Evolutionary conservation across 306 rosid genomes (phyloP).

Genomic region (Cucurbita moschata): DNA sequence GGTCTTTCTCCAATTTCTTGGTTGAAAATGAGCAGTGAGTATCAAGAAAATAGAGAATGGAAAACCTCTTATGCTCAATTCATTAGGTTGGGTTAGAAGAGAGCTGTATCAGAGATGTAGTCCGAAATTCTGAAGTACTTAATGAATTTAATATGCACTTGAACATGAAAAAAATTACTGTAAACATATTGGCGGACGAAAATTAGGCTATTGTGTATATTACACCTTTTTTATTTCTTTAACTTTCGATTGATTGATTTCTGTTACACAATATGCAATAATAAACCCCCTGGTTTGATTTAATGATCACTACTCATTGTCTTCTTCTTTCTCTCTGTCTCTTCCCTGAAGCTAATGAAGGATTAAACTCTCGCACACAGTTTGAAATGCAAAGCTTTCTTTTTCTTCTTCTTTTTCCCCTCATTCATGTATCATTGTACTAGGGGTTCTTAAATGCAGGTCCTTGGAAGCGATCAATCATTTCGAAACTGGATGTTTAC

Average conservation of each 20-base stretch:
- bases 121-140: neutral
- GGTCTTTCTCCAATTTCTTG: neutral
- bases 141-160: neutral
- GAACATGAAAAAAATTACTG: neutral
- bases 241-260: neutral
- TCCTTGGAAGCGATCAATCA: slow-evolving; percentile 45
- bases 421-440: neutral
- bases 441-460: slow-evolving; percentile 34
- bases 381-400: neutral
- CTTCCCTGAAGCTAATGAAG: neutral
- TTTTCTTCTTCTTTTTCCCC: neutral
- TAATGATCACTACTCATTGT: neutral
- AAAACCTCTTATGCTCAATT: neutral
- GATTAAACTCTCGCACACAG: neutral
- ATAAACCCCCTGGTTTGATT: neutral
- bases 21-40: neutral
- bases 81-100: neutral
- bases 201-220: neutral
- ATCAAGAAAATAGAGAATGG: neutral
- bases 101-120: neutral
- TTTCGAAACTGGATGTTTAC: slow-evolving; percentile 49
- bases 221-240: neutral
- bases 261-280: neutral
- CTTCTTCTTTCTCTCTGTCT: neutral
- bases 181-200: neutral